Base-by-base conservation (phyloP, 345 rosid genomes). In the Viola odorata region DNA sequence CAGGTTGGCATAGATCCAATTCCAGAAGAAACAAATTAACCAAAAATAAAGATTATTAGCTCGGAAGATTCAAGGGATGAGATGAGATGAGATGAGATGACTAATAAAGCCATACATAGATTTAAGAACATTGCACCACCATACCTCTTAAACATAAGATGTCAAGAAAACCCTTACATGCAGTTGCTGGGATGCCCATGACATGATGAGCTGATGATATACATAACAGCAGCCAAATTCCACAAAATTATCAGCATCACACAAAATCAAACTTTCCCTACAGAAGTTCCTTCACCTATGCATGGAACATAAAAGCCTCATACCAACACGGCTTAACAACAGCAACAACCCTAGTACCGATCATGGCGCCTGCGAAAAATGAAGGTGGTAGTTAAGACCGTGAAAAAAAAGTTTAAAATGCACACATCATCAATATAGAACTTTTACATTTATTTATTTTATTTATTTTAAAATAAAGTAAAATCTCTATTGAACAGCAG, bases 281-380 rank as follows among this genome's bases (percentile, higher is more conserved):
- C 44, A 55, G 38, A 41, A 57, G 60, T 63, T 69, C 60, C 58
- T 54, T 53, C 17, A 61, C 61, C 69, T 58, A 65, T 58, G 39
- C 23, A 52, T 10, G 16, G 41, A 59, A 14, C 49, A 49, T 58
- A 70, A 17, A 41, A 23, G 32, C 60, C n/a, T 45, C 52, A 47
- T 40, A 14, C 52, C 55, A 53, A 49, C 32, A 23, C 32, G 32
- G 55, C 58, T 12, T 36, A 57, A 65, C 51, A 23, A 17, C 68
- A 60, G 56, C 61, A 37, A 45, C 15, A n/a, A 42, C 23, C 60
- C 69, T 74, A 80, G 77, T 78, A 75, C 59, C 82, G 78, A 63
- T 75, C 85, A 54, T 70, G 53, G 47, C 80, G 82, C 85, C 85
- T 81, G 80, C 52, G 12, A 71, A 55, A 52, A 11, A 3, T n/a